Percentiles rank a stretch among this genome's conserved stretches.
These are phyloP conservation scores for Chlamydomonas reinhardtii DNA, from an alignment of 163 green algal species.

Conservation along the genomic window DNA sequence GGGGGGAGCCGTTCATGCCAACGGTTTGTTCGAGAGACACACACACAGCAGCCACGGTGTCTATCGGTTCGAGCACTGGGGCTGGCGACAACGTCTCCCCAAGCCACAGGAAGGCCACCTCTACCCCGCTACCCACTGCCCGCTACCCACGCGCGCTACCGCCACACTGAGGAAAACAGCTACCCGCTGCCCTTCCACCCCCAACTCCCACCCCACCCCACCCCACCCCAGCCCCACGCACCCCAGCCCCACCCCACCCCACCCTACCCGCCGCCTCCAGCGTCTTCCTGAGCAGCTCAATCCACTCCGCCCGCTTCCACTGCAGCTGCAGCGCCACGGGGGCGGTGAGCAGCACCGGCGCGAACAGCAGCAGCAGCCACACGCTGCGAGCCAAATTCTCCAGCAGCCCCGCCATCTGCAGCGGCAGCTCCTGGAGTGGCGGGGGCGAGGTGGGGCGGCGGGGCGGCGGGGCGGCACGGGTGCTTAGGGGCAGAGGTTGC, in stretches of 20 bases:
- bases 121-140: too few relatives aligned
- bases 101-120: too few relatives aligned
- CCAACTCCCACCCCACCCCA: neutral
- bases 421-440: neutral
- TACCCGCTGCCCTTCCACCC: too few relatives aligned
- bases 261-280: constrained; percentile 64
- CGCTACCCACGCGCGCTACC: too few relatives aligned
- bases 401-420: constrained; percentile 17
- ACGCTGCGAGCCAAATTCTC: constrained; percentile 19
- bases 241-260: neutral
- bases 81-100: too few relatives aligned
- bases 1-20: neutral
- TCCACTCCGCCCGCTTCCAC: constrained; percentile 63
- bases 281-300: constrained; percentile 70
- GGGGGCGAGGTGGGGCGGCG: too few relatives aligned
- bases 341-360: constrained; percentile 60
- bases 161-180: too few relatives aligned
- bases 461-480: too few relatives aligned
- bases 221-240: neutral
- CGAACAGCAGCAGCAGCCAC: constrained; percentile 72
- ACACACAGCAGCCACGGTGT: too few relatives aligned
- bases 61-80: too few relatives aligned
- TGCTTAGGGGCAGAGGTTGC: too few relatives aligned
- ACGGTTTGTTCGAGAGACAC: too few relatives aligned
- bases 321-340: constrained; percentile 64